Conservation (phyloP, 805 yeast genomes). For the Saturnispora dispora region DNA sequence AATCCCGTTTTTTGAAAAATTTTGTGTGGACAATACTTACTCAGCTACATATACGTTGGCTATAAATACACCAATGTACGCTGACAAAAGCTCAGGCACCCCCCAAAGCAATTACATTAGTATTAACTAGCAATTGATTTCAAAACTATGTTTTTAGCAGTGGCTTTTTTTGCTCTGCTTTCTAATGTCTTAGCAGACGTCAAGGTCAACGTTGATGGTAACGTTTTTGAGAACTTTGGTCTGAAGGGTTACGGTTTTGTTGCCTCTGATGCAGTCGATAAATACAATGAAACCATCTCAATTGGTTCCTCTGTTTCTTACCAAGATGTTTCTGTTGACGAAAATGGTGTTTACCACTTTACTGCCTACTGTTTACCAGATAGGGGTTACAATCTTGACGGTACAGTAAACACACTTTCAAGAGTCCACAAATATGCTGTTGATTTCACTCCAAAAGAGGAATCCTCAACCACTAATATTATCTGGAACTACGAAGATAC, state of each 20-base stretch:
- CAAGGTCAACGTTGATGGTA: constrained; percentile 19
- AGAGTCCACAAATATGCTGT: constrained; percentile 22
- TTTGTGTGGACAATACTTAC: background rate
- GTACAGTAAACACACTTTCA: constrained; percentile 24
- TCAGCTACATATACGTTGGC: background rate
- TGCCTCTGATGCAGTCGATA: constrained; percentile 22
- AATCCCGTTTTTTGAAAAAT: background rate
- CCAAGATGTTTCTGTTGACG: constrained; percentile 18
- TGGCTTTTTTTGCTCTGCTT: constrained; percentile 7
- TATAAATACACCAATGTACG: background rate
- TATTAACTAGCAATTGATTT: background rate
- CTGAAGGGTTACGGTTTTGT: constrained; percentile 23
- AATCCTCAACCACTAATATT: constrained; percentile 17
- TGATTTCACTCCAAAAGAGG: constrained; percentile 19
- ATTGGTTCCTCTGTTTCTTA: constrained; percentile 26
- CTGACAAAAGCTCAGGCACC: background rate
- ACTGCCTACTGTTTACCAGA: constrained; percentile 26
- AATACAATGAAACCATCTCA: constrained; percentile 25
- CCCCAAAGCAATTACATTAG: background rate
- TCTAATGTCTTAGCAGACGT: constrained; percentile 9
- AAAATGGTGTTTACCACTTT: constrained; percentile 21
- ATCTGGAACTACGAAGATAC: constrained; percentile 24
- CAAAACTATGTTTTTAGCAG: background rate
- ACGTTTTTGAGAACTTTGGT: constrained; percentile 21
- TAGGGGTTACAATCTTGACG: constrained; percentile 28